These are phyloP conservation scores for Bathelium albidoporum DNA, from an alignment of 495 filamentous ascomycete genomes.

Conservation along the genomic window DNA sequence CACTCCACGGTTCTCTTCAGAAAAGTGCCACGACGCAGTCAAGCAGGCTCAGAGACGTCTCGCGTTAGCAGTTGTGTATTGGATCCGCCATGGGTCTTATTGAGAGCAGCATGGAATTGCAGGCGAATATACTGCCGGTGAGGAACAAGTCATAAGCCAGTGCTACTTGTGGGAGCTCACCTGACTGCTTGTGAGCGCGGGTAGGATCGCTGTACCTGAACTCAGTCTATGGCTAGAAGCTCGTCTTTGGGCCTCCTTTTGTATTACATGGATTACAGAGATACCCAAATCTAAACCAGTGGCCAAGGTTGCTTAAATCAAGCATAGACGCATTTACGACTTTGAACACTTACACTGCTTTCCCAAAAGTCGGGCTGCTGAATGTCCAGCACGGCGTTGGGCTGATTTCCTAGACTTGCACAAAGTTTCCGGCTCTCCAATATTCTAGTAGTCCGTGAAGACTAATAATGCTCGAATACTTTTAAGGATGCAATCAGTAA, in stretches of 20 bases:
- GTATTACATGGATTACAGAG: neutral
- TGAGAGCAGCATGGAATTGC: neutral
- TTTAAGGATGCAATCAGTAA: too few relatives aligned
- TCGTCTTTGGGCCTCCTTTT: neutral
- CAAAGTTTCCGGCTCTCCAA: too few relatives aligned
- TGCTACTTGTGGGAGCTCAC: neutral
- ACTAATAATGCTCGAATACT: too few relatives aligned
- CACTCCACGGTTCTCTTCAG: neutral
- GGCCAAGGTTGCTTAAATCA: too few relatives aligned
- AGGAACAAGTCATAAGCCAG: neutral
- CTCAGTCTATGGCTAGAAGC: neutral
- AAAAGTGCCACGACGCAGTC: neutral
- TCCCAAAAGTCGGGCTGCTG: too few relatives aligned
- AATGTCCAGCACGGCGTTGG: too few relatives aligned
- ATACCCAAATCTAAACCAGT: neutral
- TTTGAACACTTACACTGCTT: too few relatives aligned
- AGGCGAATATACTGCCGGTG: too few relatives aligned
- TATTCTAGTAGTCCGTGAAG: too few relatives aligned
- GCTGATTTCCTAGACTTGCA: too few relatives aligned
- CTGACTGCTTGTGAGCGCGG: neutral
- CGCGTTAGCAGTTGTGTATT: neutral
- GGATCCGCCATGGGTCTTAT: neutral
- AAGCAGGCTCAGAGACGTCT: neutral
- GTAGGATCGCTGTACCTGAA: neutral
- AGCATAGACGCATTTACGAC: too few relatives aligned